These are phyloP conservation scores for Pleodorina starrii DNA, from an alignment of 139 green algal genomes.

Conservation along the genomic window DNA sequence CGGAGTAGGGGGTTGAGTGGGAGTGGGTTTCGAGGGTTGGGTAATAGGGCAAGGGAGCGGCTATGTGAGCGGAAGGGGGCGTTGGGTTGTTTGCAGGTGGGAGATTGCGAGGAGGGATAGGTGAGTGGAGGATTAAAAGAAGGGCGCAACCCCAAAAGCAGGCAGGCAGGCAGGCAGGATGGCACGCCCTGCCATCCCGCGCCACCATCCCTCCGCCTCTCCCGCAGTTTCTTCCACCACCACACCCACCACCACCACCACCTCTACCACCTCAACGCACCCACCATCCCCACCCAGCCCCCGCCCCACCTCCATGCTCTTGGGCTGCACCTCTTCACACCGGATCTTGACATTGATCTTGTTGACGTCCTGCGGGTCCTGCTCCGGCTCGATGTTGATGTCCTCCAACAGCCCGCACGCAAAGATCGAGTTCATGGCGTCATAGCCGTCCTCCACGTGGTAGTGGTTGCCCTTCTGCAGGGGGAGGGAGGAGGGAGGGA, in stretches of 20 bases:
- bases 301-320: conserved; percentile 61
- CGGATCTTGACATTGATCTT: conserved; percentile 75
- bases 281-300: not conserved
- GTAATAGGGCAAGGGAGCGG: no score
- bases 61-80: no score
- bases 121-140: no score
- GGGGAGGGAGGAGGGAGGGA: not conserved
- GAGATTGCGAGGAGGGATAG: no score
- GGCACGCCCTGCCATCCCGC: no score
- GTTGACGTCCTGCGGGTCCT: conserved; percentile 68
- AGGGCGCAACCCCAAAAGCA: no score
- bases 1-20: no score
- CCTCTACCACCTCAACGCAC: not conserved
- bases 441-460: conserved; percentile 77
- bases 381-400: conserved; percentile 77
- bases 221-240: no score
- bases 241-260: not conserved
- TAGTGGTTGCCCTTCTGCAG: conserved; percentile 75
- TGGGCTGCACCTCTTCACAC: conserved; percentile 61
- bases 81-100: no score
- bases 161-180: no score
- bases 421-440: conserved; percentile 78
- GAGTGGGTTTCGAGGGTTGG: no score
- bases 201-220: no score
- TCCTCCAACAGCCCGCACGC: conserved; percentile 74